Evolutionary conservation across 176 grass and related monocot species (phyloP), one percentile per base, ranked within the genome.

Genomic region (Ensete ventricosum): DNA sequence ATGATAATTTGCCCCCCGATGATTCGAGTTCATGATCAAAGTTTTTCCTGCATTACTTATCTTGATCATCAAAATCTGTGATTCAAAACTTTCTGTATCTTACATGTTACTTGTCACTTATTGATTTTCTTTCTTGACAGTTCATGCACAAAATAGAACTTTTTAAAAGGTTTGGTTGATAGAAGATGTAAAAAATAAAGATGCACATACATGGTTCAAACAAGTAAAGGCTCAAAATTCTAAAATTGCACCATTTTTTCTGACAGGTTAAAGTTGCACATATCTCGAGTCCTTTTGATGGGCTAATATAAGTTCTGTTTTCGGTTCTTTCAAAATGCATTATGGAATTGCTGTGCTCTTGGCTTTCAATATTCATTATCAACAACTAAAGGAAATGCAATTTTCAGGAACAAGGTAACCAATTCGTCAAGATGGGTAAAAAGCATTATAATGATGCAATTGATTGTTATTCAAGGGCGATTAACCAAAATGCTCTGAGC

Each of bases 401-500:
- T 53, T 19, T 73, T 80, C 85, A 87, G 85, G 88, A 98, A 76
- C 80, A 91, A 82, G 90, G 90, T 78, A 94, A 98, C 77, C 73
- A 77, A 77, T 83, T 91, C 73, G 68, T 98, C 65, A 90, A 88
- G 80, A 93, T 80, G 82, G 88, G 95, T 11, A 87, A 89, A 58
- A 87, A 89, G 72, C 82, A 91, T 73, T 98, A 91, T 74, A 71
- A 66, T 52, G 84, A 93, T 67, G 94, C 94, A 34, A 76, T 98
- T 73, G 78, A 85, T 73, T 93, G 88, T 84, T 98, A 93, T 78
- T 89, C 86, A 21, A 93, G 89, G 76, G 90, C 90, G 54, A 93
- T 98, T 83, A 76, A 89, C 83, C 95, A 98, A 80, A 87, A 89
- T 80, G 84, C 71, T 65, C 49, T 85, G 26, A 73, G 69, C 6